Base-by-base conservation (phyloP, 1,284 basidiomycete species). In the Ustilago tritici region DNA sequence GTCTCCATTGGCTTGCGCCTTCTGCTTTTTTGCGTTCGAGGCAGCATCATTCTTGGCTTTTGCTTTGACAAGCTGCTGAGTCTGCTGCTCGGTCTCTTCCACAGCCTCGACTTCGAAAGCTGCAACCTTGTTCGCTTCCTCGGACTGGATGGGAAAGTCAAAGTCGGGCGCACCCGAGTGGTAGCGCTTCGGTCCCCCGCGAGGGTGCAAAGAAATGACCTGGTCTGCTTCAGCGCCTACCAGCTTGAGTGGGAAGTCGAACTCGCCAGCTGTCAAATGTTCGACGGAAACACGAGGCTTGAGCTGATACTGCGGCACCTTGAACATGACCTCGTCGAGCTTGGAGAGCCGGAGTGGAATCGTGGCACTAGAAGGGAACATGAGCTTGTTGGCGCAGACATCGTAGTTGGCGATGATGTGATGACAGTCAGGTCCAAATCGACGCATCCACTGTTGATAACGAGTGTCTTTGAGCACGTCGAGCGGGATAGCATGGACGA, bases 311-410 rank as follows among this genome's bases (percentile, higher is more conserved):
- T 91, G 88, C 0, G 92, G 92, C 6, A 93, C 82, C 0, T 90
- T 89, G 88, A 97, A 98, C 79, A 95, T 90, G 1, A 89, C 85
- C 0, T 89, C 74, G 81, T 97, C 93, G 38, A 97, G 88, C 65
- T 91, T 88, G 72, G 90, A 91, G 6, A 97, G 88, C 50, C 91
- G 89, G 19, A 94, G 88, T 61, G 93, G 91, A 68, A 91, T 90
- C 79, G 90, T 91, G 2, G 92, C 92, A 10, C 92, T 90, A 28
- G 91, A 92, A 0, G 91, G 92, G 82, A 93, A 95, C 15, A 91
- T 91, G 31, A 93, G 88, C 4, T 89, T 90, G 86, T 96, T 90
- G 5, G 91, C 87, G 47, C 88, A 87, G 62, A 91, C 88, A 69
- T 90, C 88, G 38, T 88, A 88, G 41, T 92, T 91, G 17, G 92